Conservation (phyloP, 768 basidiomycete species). For the Lactarius hengduanensis region DNA sequence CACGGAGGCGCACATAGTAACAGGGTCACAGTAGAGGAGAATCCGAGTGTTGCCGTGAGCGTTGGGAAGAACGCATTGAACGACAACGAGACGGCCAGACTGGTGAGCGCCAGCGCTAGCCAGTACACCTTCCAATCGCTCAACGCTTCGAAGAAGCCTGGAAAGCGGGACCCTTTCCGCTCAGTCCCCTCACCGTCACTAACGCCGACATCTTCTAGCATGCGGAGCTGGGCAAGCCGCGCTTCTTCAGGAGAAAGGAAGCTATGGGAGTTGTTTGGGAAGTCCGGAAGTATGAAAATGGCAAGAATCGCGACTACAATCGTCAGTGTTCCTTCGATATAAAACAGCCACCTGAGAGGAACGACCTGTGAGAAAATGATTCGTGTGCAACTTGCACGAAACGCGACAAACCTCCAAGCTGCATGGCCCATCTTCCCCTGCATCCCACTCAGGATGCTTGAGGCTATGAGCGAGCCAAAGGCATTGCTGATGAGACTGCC, state of each 20-base stretch:
- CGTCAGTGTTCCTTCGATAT: conserved; percentile 61
- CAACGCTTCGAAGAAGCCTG: conserved; percentile 58
- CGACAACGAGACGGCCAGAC: conserved; percentile 59
- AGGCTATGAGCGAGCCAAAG: conserved; percentile 76
- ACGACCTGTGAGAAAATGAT: conserved; percentile 1
- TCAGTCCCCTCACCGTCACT: conserved; percentile 49
- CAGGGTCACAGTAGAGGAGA: conserved; percentile 59
- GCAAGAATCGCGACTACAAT: conserved; percentile 52
- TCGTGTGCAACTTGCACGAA: conserved; percentile 12
- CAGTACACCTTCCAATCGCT: conserved; percentile 86
- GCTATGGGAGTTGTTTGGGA: conserved; percentile 55
- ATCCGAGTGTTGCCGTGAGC: conserved; percentile 69
- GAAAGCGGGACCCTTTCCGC: conserved; percentile 34
- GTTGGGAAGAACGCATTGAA: conserved; percentile 86
- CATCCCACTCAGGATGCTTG: conserved; percentile 71
- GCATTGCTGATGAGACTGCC: conserved; percentile 79
- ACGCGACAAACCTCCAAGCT: conserved; percentile 62
- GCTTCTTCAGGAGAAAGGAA: conserved; percentile 63
- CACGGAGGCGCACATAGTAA: conserved; percentile 80
- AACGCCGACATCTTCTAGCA: conserved; percentile 63
- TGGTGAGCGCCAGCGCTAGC: conserved; percentile 62
- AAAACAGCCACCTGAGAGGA: conserved; percentile 64
- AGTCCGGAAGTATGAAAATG: conserved; percentile 70
- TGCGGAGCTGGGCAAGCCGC: conserved; percentile 54
- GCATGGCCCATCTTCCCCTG: conserved; percentile 63